phyloP scores from a whole-genome alignment of 768 basidiomycete genomes.

The Pleurotus platypus region DNA sequence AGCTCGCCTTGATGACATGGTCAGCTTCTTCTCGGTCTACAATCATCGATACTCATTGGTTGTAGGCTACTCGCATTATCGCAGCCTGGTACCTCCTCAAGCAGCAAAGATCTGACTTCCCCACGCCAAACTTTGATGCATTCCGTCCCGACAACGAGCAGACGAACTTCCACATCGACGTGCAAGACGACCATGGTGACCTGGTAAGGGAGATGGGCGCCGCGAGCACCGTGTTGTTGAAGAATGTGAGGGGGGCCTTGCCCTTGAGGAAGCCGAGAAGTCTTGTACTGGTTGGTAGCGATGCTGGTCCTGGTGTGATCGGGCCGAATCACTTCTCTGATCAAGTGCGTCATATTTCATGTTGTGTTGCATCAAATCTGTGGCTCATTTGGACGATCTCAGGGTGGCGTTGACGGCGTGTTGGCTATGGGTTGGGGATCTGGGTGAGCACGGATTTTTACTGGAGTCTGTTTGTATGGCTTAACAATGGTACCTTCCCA shows the following conservation, averaged over 20 bases:
- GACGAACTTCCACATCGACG: constrained; percentile 64
- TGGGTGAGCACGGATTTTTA: constrained; percentile 33
- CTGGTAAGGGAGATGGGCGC: constrained; percentile 72
- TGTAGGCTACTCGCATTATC: constrained; percentile 62
- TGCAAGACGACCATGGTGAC: constrained; percentile 64
- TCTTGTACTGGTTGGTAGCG: constrained; percentile 60
- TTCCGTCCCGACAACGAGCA: constrained; percentile 48
- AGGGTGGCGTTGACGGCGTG: constrained; percentile 61
- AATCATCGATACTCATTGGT: constrained; percentile 12
- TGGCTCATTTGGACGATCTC: no score
- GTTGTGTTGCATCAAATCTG: no score
- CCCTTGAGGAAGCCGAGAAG: constrained; percentile 58
- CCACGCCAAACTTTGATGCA: constrained; percentile 68
- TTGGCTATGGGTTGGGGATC: constrained; percentile 94
- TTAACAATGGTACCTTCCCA: constrained; percentile 10
- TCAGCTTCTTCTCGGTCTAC: constrained; percentile 14
- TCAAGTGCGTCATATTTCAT: constrained; percentile 12
- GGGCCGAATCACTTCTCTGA: constrained; percentile 75
- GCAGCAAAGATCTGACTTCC: constrained; percentile 63
- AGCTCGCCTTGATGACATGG: constrained; percentile 71
- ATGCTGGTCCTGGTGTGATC: constrained; percentile 55
- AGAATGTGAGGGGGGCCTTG: constrained; percentile 58
- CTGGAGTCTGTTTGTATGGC: background rate
- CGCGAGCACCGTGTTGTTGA: constrained; percentile 71
- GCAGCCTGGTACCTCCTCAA: constrained; percentile 66